Conservation (phyloP, 2,329 filamentous ascomycete genomes). For the Colletotrichum tamarilloi region DNA sequence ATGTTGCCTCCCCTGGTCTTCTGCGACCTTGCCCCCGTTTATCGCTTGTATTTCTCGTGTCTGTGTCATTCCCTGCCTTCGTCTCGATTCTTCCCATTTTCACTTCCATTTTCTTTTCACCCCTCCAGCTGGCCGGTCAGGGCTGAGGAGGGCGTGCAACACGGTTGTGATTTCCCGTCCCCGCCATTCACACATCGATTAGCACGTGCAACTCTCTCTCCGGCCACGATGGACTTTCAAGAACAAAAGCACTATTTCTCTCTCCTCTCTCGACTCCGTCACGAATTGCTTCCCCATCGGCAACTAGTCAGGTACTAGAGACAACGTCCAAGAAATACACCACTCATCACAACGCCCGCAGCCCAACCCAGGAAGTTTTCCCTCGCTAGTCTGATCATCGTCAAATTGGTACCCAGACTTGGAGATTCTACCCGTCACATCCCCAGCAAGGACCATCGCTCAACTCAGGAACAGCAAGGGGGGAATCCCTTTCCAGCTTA, state of each 20-base stretch:
- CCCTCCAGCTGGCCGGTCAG: neutral
- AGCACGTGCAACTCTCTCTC: neutral
- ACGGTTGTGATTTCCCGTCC: neutral
- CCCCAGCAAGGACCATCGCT: constrained; percentile 22
- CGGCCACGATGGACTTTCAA: neutral
- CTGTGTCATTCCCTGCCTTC: neutral
- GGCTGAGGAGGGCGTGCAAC: neutral
- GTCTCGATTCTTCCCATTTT: neutral
- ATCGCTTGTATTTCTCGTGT: neutral
- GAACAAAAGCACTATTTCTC: neutral
- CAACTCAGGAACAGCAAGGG: constrained; percentile 25
- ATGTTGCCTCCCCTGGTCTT: too few relatives aligned
- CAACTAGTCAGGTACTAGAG: constrained; percentile 18
- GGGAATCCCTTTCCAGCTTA: neutral
- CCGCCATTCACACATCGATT: neutral
- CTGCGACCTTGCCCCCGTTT: neutral
- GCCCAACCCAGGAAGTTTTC: constrained; percentile 12
- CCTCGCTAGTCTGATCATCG: constrained; percentile 26
- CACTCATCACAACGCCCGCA: constrained; percentile 11
- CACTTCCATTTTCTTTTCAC: neutral
- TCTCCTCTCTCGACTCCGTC: neutral
- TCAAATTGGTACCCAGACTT: constrained; percentile 33
- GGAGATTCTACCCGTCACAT: constrained; percentile 20
- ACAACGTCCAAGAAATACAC: constrained; percentile 5
- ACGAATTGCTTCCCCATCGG: neutral